Conservation (phyloP, 192 early-diverging fungal species). For the Rhizophagus prolifer region DNA sequence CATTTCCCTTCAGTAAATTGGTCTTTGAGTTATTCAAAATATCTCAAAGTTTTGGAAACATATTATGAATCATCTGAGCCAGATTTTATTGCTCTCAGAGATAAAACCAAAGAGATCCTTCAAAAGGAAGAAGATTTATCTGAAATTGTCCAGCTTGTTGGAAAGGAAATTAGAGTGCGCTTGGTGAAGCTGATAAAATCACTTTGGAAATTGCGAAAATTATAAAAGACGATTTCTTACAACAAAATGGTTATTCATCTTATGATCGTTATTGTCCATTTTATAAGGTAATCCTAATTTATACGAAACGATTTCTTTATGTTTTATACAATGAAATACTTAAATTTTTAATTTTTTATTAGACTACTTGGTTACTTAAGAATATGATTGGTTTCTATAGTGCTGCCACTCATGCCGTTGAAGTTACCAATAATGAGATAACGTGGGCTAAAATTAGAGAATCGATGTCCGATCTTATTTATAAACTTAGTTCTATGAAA, state of each 20-base stretch:
- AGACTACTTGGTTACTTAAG: slow-evolving; percentile 94
- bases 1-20: slow-evolving; percentile 99
- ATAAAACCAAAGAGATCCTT: slow-evolving; percentile 96
- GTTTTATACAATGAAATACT: neutral
- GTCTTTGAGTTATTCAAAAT: slow-evolving; percentile 97
- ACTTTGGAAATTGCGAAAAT: slow-evolving; percentile 96
- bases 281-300: slow-evolving; percentile 65
- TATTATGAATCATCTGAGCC: slow-evolving; percentile 95
- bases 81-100: slow-evolving; percentile 89
- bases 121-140: slow-evolving; percentile 98
- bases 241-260: slow-evolving; percentile 98
- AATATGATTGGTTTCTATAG: slow-evolving; percentile 98
- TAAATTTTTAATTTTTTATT: neutral
- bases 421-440: slow-evolving; percentile 83
- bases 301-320: no score
- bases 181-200: slow-evolving; percentile 97
- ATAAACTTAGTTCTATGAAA: slow-evolving; percentile 99
- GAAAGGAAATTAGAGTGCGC: slow-evolving; percentile 64
- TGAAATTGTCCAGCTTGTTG: slow-evolving; percentile 99
- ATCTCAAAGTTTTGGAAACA: slow-evolving; percentile 94
- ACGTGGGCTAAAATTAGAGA: slow-evolving; percentile 97
- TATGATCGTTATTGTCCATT: slow-evolving; percentile 99
- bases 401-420: slow-evolving; percentile 91
- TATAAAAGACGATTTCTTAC: slow-evolving; percentile 99
- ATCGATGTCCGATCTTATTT: slow-evolving; percentile 85